Conservation (phyloP, 371 early-diverging fungal genomes). For the Haplosporangium sp. region DNA sequence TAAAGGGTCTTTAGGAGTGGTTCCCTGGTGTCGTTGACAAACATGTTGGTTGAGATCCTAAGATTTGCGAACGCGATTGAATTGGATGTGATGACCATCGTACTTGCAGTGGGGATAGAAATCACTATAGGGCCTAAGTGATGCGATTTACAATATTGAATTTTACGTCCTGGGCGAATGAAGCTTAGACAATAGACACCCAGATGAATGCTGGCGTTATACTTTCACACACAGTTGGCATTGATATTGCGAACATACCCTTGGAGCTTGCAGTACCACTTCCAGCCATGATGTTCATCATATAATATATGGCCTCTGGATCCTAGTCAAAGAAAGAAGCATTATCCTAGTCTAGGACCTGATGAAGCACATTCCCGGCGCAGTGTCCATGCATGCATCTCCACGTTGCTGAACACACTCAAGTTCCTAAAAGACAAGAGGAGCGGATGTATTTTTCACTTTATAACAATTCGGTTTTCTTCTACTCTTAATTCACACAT, state of each 20-base stretch:
- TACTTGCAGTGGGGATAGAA: conserved; percentile 21
- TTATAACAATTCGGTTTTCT: no score
- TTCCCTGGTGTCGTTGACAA: conserved; percentile 40
- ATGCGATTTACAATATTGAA: neutral
- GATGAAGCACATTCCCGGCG: conserved; percentile 30
- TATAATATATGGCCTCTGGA: conserved; percentile 26
- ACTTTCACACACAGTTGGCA: conserved; percentile 21
- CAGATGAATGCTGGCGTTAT: conserved; percentile 6
- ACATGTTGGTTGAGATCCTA: conserved; percentile 50
- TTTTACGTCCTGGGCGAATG: neutral
- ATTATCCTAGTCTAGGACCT: conserved; percentile 28
- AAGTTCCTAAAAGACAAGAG: no score
- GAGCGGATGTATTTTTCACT: no score
- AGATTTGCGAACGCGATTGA: conserved; percentile 38
- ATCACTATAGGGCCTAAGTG: neutral
- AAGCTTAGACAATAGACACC: conserved; percentile 6
- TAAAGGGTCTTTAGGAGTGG: conserved; percentile 9
- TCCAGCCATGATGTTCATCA: conserved; percentile 30
- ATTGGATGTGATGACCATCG: conserved; percentile 19
- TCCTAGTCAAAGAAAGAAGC: conserved; percentile 36
- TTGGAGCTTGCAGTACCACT: conserved; percentile 28
- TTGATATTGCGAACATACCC: conserved; percentile 1
- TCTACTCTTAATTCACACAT: no score
- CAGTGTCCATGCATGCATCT: conserved; percentile 21
- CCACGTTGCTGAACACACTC: no score